phyloP scores from a whole-genome alignment of 2,329 filamentous ascomycete species.

The Verticillium albo-atrum region DNA sequence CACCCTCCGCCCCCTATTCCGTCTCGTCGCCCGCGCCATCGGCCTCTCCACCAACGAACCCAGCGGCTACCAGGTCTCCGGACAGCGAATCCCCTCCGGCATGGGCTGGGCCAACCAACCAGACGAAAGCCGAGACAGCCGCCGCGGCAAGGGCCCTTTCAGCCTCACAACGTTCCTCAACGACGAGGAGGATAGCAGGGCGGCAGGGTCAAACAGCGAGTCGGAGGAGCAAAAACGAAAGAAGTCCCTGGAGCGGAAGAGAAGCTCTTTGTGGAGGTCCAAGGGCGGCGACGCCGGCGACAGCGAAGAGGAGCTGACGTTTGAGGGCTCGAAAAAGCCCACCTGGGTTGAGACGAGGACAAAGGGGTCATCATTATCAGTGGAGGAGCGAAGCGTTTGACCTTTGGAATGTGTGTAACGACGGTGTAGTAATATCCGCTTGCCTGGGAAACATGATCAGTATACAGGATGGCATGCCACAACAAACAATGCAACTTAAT shows the following conservation, averaged over 20 bases:
- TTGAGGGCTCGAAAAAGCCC: not conserved
- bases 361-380: not conserved
- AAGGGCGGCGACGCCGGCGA: constrained; percentile 6
- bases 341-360: not conserved
- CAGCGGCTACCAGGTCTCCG: not conserved
- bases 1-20: constrained; percentile 40
- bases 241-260: constrained; percentile 3
- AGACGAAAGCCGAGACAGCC: not conserved
- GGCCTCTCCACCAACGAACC: constrained; percentile 12
- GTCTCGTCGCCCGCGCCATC: constrained; percentile 25
- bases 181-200: constrained; percentile 14
- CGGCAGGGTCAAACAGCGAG: not conserved
- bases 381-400: not conserved
- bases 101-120: not conserved
- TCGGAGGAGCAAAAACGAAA: constrained; percentile 3
- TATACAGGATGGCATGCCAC: not conserved
- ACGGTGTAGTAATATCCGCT: not conserved
- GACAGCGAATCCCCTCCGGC: not conserved
- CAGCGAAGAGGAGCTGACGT: constrained; percentile 11
- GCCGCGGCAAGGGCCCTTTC: constrained; percentile 14
- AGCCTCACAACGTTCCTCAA: constrained; percentile 22
- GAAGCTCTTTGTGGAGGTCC: constrained; percentile 4
- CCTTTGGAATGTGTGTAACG: not conserved
- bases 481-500: not conserved
- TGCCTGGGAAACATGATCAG: not conserved